Evolutionary conservation across 2,329 filamentous ascomycete genomes (phyloP), one percentile per base, ranked within the genome.

Genomic region (Aureobasidium melanogenum): DNA sequence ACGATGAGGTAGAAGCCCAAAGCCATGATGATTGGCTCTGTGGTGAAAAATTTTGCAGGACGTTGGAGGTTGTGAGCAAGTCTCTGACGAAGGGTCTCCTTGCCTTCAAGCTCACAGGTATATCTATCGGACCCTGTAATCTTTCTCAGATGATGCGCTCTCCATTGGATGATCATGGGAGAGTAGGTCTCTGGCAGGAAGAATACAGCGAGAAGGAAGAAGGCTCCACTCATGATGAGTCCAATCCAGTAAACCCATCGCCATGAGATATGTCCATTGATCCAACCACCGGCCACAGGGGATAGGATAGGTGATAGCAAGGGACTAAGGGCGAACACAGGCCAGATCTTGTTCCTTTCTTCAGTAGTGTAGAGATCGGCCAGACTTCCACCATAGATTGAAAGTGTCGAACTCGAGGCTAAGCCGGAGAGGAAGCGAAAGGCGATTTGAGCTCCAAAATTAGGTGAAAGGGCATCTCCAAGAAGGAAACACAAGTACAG

Each of bases 1-100:
- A 82, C 71, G 0, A 76, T 74, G 28, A 82, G 72, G 61, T 83
- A 83, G 0, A 81, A 47, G 0, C 75, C 74, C 61, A 82, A 71
- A 5, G 77, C 69, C 8, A 78, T 67, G 32, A 79, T 71, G 58
- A 79, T 74, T 0, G 75, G 74, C 61, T 76, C 74, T 22, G 77
- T 66, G 0, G 65, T 71, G 28, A 73, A 57, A 69, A 76, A 74
- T 24, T 72, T 59, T n/a, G 65, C 61, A 5, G 66, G 66, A 10
- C 64, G 52, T 5, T 54, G 51, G 1, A 66, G n/a, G 24, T 58
- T 63, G 7, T 59, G 59, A 10, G 62, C 62, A 28, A 67, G 43
- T 15, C 63, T 60, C n/a, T 51, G 59, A 3, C 58, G 24, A 1
- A 67, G 56, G 19, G 56, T 58, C 5, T 68, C 67, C 4, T 66